Evolutionary conservation across 2,329 filamentous ascomycete species (phyloP), one percentile per base, ranked within the genome.

Genomic region (Diaporthe ampelina): DNA sequence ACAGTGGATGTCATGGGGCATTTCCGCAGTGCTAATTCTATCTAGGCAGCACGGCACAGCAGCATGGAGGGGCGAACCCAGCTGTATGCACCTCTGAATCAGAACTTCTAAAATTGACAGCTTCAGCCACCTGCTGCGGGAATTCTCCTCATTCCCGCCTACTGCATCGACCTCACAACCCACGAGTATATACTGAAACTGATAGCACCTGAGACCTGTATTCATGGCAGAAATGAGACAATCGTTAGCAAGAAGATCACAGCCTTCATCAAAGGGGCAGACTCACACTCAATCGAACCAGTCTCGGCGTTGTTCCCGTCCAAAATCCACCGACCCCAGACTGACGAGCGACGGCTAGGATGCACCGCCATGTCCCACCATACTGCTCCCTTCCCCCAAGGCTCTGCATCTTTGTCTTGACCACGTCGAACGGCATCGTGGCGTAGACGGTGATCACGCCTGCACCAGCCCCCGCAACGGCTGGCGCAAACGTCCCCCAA

Each of bases 281-380:
- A 70, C 69, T 70, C 15, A 43, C 40, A 43, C 40, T 19, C 40
- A 43, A 19, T 43, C 40, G 40, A 19, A 50, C 74, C n/a, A 76
- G 17, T 1, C 48, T 45, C 29, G 68, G 71, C 17, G 72, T 57
- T 3, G 61, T 73, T 43, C 52, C 72, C 6, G 68, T 70, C 45
- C 69, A 71, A 13, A 76, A 57, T 5, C 45, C 56, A 26, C 35
- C 19, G 8, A 73, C 6, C 2, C 58, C 54, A 2, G 19, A 35
- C 24, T 70, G 50, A 19, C 32, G 48, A 15, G 70, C 57, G 1
- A 67, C 24, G 24, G 52, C 45, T 0, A 43, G 13, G 40, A 43
- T 17, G 40, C 40, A 43, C 15, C 40, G 40, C 40, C 40, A 43
- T 43, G 40, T 43, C 5, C 40, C 40, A 43, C 40, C 40, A 4